phyloP scores from a whole-genome alignment of 306 rosid genomes.

The Casuarina equisetifolia region DNA sequence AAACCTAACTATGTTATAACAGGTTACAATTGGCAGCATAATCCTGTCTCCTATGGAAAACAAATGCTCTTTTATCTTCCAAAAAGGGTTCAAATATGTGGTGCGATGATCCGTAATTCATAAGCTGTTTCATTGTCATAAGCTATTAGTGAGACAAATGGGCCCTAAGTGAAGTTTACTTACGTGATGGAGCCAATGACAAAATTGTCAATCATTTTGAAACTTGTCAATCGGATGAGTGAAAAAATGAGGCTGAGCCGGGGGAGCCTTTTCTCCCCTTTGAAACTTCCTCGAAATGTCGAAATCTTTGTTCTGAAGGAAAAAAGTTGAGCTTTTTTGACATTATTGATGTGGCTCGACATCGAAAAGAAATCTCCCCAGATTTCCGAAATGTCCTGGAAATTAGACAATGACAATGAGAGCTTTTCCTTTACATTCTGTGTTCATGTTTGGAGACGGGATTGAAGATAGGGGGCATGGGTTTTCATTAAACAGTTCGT shows the following conservation, averaged over 20 bases:
- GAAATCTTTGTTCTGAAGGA: slow-evolving; percentile 5
- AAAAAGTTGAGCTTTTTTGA: background rate
- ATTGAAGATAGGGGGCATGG: no score
- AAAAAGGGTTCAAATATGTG: no score
- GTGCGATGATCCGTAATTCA: background rate
- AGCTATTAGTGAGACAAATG: slow-evolving; percentile 10
- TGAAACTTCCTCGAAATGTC: slow-evolving; percentile 34
- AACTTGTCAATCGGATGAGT: no score
- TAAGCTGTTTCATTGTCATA: background rate
- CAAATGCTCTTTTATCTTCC: no score
- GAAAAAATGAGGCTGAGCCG: background rate
- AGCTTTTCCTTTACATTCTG: no score
- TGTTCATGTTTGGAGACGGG: background rate
- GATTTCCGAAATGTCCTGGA: background rate
- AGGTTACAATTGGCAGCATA: background rate
- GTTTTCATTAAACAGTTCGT: no score
- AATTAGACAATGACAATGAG: background rate
- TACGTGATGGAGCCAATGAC: slow-evolving; percentile 29
- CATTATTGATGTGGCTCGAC: slow-evolving; percentile 13
- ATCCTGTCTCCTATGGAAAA: background rate
- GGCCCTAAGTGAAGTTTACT: slow-evolving; percentile 31
- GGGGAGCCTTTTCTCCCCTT: slow-evolving; percentile 6
- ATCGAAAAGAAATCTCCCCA: slow-evolving; percentile 5
- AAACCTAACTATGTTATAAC: no score
- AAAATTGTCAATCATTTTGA: slow-evolving; percentile 27